These are phyloP conservation scores for Phytophthora melonis DNA, from an alignment of 352 stramenopile species.

Conservation along the genomic window DNA sequence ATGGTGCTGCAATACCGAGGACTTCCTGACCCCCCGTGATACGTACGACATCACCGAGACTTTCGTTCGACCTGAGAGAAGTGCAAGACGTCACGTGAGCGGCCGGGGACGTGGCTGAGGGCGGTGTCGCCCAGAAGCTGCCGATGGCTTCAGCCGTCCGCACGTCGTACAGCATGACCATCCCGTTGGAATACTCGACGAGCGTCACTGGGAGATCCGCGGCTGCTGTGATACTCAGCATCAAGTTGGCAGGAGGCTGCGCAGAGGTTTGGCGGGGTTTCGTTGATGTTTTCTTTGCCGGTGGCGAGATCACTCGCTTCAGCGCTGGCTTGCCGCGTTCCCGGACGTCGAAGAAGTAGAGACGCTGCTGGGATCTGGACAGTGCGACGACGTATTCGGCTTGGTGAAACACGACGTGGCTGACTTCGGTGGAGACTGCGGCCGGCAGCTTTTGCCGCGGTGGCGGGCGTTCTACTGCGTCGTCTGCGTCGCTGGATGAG, in stretches of 20 bases:
- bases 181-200: constrained; percentile 58
- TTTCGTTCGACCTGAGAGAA: neutral
- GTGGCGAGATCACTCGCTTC: constrained; percentile 42
- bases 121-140: constrained; percentile 36
- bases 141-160: constrained; percentile 52
- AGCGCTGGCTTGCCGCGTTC: constrained; percentile 35
- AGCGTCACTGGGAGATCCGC: constrained; percentile 53
- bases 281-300: constrained; percentile 11
- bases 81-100: neutral
- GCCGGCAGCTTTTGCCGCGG: neutral
- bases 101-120: neutral
- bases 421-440: constrained; percentile 5
- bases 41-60: neutral
- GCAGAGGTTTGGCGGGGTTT: constrained; percentile 4
- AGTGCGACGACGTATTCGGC: constrained; percentile 46
- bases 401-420: constrained; percentile 30
- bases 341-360: constrained; percentile 58
- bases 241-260: constrained; percentile 13
- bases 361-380: constrained; percentile 42
- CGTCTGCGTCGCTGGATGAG: neutral
- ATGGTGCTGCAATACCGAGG: constrained; percentile 7
- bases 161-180: constrained; percentile 56
- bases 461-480: neutral
- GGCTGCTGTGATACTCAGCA: constrained; percentile 27
- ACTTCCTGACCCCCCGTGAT: constrained; percentile 15